Conservation (phyloP, 2,329 filamentous ascomycete genomes). For the Fusarium subtropicale region DNA sequence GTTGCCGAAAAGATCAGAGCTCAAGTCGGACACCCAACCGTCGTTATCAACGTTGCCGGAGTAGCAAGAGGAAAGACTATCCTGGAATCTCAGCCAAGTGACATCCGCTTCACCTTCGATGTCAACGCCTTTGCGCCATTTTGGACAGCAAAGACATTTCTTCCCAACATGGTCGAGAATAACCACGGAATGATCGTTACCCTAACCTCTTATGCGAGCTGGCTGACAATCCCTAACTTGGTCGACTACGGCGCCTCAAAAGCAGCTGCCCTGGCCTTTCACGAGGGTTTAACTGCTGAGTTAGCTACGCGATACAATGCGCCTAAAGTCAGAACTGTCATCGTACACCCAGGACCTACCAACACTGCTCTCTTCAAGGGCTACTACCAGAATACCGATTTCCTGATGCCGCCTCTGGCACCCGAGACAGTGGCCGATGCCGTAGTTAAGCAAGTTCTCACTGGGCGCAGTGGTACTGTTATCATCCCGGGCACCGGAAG, state of each 20-base stretch:
- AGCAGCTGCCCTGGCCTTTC: conserved; percentile 73
- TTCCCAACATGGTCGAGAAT: conserved; percentile 70
- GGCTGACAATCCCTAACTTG: conserved; percentile 69
- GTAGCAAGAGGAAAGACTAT: conserved; percentile 71
- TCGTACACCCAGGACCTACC: conserved; percentile 67
- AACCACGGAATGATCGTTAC: conserved; percentile 82
- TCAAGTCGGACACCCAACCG: conserved; percentile 71
- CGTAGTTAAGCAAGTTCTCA: conserved; percentile 62
- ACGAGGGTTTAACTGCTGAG: conserved; percentile 73
- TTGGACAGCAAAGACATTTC: conserved; percentile 73
- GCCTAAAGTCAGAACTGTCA: conserved; percentile 72
- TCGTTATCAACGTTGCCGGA: conserved; percentile 80
- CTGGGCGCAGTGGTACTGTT: conserved; percentile 60
- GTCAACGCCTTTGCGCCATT: conserved; percentile 78
- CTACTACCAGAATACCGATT: conserved; percentile 65
- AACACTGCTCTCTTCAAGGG: conserved; percentile 54
- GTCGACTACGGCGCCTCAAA: conserved; percentile 77
- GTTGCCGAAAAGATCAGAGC: conserved; percentile 65
- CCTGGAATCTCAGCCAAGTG: conserved; percentile 66
- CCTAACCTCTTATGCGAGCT: conserved; percentile 73
- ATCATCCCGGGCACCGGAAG: conserved; percentile 58
- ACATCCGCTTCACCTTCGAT: conserved; percentile 75
- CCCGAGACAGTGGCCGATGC: conserved; percentile 59
- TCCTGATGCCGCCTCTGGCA: conserved; percentile 52
- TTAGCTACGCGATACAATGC: conserved; percentile 70